A percentile compares a stretch with the other conserved stretches of the same genome.
Conservation (phyloP, 2,329 filamentous ascomycete species). For the Ophiostoma pallidulum region DNA sequence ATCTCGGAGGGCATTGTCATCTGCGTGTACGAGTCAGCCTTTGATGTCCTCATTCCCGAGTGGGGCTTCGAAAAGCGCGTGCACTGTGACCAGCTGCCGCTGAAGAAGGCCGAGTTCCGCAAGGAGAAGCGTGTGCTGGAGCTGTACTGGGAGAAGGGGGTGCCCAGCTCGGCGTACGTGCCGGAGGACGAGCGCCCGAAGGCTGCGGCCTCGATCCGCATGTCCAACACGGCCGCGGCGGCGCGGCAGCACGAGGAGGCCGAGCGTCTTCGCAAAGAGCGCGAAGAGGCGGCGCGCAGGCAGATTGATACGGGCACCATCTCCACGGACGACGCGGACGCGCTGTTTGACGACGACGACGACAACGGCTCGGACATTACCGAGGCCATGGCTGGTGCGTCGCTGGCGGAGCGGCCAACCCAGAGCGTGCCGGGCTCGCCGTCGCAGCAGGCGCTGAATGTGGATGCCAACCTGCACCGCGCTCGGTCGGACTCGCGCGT, state of each 20-base stretch:
- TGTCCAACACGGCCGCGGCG: conserved; percentile 65
- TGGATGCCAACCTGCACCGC: conserved; percentile 64
- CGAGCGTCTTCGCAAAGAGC: conserved; percentile 71
- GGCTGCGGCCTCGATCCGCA: conserved; percentile 62
- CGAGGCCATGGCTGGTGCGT: conserved; percentile 87
- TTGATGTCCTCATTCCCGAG: conserved; percentile 95
- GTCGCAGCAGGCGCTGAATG: conserved; percentile 59
- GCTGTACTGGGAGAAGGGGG: conserved; percentile 99
- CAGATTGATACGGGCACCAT: conserved; percentile 93
- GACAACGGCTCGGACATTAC: conserved; percentile 80
- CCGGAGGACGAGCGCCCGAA: conserved; percentile 95
- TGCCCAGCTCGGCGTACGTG: conserved; percentile 89
- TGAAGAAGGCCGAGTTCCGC: conserved; percentile 98
- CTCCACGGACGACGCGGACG: conserved; percentile 84
- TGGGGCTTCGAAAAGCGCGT: conserved; percentile 99
- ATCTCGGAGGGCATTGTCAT: conserved; percentile 94
- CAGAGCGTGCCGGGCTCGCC: conserved; percentile 94
- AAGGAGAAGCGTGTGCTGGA: conserved; percentile 93
- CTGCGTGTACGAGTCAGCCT: conserved; percentile 96
- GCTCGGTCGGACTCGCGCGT: conserved; percentile 94
- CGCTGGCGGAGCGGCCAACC: conserved; percentile 77
- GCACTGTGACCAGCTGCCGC: conserved; percentile 91
- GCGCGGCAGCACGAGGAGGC: conserved; percentile 74
- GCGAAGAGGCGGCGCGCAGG: conserved; percentile 83
- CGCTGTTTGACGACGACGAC: conserved; percentile 90